A percentile compares a stretch with the other conserved stretches of the same genome.
These are phyloP conservation scores for Calonectria pauciramosa DNA, from an alignment of 2,329 filamentous ascomycete genomes.

Conservation along the genomic window DNA sequence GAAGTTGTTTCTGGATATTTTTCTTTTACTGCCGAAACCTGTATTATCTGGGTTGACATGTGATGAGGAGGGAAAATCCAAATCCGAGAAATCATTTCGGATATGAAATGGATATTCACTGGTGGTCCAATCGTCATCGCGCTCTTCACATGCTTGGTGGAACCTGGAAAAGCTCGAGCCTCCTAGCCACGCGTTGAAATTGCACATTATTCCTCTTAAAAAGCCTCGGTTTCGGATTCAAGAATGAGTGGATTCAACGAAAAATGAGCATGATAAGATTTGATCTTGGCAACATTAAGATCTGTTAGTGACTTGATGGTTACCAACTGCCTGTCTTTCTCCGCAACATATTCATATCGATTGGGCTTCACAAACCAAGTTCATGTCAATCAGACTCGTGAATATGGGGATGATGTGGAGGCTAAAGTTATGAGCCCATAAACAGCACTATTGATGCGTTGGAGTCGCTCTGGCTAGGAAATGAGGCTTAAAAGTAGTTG, in stretches of 20 bases:
- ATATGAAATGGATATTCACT: not conserved
- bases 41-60: not conserved
- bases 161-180: not conserved
- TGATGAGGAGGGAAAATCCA: not conserved
- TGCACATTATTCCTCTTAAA: not conserved
- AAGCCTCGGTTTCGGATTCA: not conserved
- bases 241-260: not conserved
- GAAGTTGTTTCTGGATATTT: not conserved
- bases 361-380: not conserved
- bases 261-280: not conserved
- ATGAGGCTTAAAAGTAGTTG: too few species aligned
- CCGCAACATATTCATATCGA: not conserved
- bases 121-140: not conserved
- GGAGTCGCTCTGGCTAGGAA: too few species aligned
- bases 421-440: too few species aligned
- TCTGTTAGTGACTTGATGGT: not conserved
- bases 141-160: not conserved
- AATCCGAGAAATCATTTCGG: not conserved
- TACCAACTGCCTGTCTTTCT: not conserved
- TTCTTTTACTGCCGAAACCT: not conserved
- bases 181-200: not conserved
- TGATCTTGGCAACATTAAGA: not conserved
- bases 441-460: too few species aligned
- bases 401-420: too few species aligned
- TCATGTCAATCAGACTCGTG: not conserved